Percentiles rank a stretch among this genome's conserved stretches.
Conservation (phyloP, 176 grass and related monocot genomes). For the Cocos nucifera region DNA sequence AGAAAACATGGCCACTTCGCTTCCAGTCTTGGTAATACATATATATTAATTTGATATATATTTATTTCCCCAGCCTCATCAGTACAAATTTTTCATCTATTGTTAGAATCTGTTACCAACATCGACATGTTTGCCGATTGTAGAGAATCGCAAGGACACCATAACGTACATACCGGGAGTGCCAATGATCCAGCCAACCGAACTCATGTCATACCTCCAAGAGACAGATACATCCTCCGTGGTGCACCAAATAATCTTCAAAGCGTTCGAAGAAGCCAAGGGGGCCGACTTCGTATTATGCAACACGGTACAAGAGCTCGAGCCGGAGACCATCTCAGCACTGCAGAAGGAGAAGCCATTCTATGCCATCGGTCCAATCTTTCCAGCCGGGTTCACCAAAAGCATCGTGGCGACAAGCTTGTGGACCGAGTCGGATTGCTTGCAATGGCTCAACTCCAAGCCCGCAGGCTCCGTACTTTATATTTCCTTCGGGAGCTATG, state of each 20-base stretch:
- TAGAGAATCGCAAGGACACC: constrained; percentile 55
- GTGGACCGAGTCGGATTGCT: constrained; percentile 58
- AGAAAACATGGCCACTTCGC: constrained; percentile 38
- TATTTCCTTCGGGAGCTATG: constrained; percentile 70
- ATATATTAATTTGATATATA: too few species aligned
- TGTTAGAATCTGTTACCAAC: too few species aligned
- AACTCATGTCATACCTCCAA: constrained; percentile 59
- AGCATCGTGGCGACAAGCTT: constrained; percentile 51
- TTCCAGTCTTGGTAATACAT: constrained; percentile 23
- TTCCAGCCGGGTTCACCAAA: constrained; percentile 41
- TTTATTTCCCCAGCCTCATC: too few species aligned
- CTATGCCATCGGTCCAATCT: constrained; percentile 65
- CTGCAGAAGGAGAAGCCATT: constrained; percentile 41
- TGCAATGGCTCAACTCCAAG: constrained; percentile 39
- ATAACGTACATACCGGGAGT: constrained; percentile 75
- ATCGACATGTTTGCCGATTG: neutral
- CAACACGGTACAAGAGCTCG: constrained; percentile 77
- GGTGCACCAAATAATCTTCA: constrained; percentile 58
- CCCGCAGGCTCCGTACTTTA: constrained; percentile 47
- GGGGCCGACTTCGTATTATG: constrained; percentile 44
- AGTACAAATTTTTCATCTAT: too few species aligned
- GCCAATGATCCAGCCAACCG: constrained; percentile 39
- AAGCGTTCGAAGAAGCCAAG: constrained; percentile 47
- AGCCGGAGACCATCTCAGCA: constrained; percentile 42
- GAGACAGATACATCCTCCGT: constrained; percentile 41